These are phyloP conservation scores for Euphorbia tirucalli DNA, from an alignment of 345 rosid genomes.

Conservation along the genomic window DNA sequence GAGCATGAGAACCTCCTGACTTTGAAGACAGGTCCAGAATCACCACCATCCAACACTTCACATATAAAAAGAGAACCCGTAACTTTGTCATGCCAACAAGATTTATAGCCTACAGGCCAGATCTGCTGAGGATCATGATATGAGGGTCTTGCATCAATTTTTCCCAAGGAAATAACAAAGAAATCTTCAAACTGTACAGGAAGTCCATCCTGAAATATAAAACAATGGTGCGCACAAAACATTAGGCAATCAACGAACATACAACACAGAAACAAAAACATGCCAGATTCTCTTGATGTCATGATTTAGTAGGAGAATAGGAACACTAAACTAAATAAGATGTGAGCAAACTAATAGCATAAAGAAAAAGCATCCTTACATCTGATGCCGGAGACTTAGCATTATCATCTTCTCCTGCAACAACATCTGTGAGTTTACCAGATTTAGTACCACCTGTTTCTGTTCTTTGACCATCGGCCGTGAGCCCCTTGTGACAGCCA, in stretches of 20 bases:
- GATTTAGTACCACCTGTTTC: slow-evolving; percentile 33
- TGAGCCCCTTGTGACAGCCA: slow-evolving; percentile 42
- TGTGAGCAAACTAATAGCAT: background rate
- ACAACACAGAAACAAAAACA: background rate
- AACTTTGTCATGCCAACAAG: slow-evolving; percentile 97
- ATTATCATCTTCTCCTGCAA: slow-evolving; percentile 36
- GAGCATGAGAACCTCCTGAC: slow-evolving; percentile 82
- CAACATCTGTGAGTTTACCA: slow-evolving; percentile 42
- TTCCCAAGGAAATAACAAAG: slow-evolving; percentile 78
- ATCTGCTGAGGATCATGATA: slow-evolving; percentile 65
- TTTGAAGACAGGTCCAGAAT: slow-evolving; percentile 84
- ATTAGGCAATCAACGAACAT: slow-evolving; percentile 21
- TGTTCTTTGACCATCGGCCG: slow-evolving; percentile 37
- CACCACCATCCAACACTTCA: slow-evolving; percentile 84
- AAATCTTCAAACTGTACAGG: slow-evolving; percentile 95
- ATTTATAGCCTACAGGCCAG: slow-evolving; percentile 81
- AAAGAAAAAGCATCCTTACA: slow-evolving; percentile 44
- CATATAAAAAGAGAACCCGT: slow-evolving; percentile 86
- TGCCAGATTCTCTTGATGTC: background rate
- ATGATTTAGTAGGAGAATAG: background rate
- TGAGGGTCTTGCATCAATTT: slow-evolving; percentile 67
- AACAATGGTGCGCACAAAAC: slow-evolving; percentile 15
- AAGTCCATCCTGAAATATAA: slow-evolving; percentile 61
- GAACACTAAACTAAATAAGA: slow-evolving; percentile 4
- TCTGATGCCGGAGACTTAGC: slow-evolving; percentile 34